These are phyloP conservation scores for Urtica urens DNA, from an alignment of 306 rosid genomes.

Conservation along the genomic window DNA sequence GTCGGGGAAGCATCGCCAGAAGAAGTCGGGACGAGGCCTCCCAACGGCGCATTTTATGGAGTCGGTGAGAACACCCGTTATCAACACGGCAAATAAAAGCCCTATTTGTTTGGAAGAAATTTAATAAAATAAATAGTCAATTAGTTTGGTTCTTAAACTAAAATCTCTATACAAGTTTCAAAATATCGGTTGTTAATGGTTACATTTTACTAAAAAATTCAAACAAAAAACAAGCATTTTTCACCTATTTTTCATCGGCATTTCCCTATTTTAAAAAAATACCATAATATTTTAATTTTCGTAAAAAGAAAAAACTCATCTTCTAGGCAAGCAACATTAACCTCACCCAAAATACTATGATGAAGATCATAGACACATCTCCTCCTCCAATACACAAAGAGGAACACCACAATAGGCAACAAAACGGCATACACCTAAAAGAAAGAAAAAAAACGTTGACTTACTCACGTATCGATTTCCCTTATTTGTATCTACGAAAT, in stretches of 20 bases:
- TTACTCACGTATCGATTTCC: not conserved
- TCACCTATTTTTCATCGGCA: too few species aligned
- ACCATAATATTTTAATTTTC: not conserved
- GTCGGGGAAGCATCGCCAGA: conserved; percentile 94
- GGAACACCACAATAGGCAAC: conserved; percentile 60
- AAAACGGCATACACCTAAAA: conserved; percentile 66
- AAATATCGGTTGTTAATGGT: too few species aligned
- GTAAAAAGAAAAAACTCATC: not conserved
- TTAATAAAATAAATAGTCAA: not conserved
- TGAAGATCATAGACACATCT: conserved; percentile 86
- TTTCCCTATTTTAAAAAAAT: not conserved
- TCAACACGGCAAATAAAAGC: conserved; percentile 57
- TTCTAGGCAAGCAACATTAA: not conserved
- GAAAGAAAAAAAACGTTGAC: not conserved
- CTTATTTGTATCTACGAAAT: too few species aligned
- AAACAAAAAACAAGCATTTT: too few species aligned
- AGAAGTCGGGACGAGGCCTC: conserved; percentile 94
- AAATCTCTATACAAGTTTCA: too few species aligned
- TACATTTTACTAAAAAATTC: too few species aligned
- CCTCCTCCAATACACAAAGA: conserved; percentile 53
- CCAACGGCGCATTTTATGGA: conserved; percentile 79
- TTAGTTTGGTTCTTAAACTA: too few species aligned
- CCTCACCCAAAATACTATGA: conserved; percentile 64
- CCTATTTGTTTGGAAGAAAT: conserved; percentile 45
- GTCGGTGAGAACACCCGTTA: conserved; percentile 77